A percentile compares a stretch with the other conserved stretches of the same genome.
These are phyloP conservation scores for Colletotrichum cuscutae DNA, from an alignment of 2,329 filamentous ascomycete species.

Conservation along the genomic window DNA sequence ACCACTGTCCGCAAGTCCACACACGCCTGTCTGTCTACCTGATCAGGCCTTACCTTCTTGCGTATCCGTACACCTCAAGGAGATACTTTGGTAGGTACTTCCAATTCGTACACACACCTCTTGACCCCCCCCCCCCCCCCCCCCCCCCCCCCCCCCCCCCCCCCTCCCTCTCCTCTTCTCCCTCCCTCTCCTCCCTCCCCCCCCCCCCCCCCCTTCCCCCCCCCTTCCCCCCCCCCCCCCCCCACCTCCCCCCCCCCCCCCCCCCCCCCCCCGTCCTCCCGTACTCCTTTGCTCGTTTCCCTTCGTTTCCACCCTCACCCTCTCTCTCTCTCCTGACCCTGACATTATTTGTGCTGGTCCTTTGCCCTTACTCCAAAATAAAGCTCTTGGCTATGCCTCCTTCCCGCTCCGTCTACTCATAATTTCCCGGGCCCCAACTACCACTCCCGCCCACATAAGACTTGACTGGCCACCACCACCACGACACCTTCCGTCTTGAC, in stretches of 20 bases:
- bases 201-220: too few species aligned
- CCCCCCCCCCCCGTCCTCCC: too few species aligned
- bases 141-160: too few species aligned
- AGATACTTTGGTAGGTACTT: too few species aligned
- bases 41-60: background rate
- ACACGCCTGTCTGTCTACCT: background rate
- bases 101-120: background rate
- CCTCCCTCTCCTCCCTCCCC: too few species aligned
- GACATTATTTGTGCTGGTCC: slow-evolving; percentile 28
- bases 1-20: background rate
- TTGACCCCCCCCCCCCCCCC: background rate
- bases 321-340: slow-evolving; percentile 28
- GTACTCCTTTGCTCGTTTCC: slow-evolving; percentile 29
- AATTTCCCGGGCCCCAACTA: slow-evolving; percentile 35
- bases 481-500: slow-evolving; percentile 8
- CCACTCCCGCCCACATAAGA: slow-evolving; percentile 35
- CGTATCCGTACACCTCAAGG: background rate
- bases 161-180: too few species aligned
- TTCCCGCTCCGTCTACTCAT: slow-evolving; percentile 34
- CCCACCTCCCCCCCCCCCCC: background rate
- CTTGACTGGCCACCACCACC: slow-evolving; percentile 28
- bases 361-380: slow-evolving; percentile 35
- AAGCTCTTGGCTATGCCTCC: slow-evolving; percentile 34
- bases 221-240: too few species aligned
- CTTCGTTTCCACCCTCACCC: slow-evolving; percentile 31